phyloP scores from a whole-genome alignment of 345 rosid species.

The Eucalyptus rudis region DNA sequence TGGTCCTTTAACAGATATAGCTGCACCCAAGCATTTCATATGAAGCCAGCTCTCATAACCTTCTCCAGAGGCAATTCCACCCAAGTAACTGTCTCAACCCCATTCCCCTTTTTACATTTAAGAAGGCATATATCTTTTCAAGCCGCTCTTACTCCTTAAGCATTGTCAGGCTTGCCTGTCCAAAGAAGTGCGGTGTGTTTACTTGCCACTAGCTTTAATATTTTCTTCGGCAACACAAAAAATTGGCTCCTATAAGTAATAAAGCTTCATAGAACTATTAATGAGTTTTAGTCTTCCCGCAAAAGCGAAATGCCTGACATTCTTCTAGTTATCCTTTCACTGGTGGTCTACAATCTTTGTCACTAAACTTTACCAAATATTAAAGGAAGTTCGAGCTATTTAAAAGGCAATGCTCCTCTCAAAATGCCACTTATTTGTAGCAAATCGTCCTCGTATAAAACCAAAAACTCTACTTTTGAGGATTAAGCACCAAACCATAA shows the following conservation, averaged over 20 bases:
- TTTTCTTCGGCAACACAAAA: neutral
- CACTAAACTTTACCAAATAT: neutral
- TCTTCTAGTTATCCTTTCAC: neutral
- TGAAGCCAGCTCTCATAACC: neutral
- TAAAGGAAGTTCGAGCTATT: neutral
- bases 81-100: neutral
- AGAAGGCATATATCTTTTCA: neutral
- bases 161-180: neutral
- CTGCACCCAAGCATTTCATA: neutral
- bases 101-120: neutral
- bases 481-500: fast-evolving
- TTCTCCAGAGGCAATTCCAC: neutral
- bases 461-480: no score
- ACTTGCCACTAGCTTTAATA: neutral
- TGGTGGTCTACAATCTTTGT: neutral
- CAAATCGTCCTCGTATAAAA: neutral
- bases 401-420: neutral
- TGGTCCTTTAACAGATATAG: neutral
- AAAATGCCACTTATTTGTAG: neutral
- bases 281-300: neutral
- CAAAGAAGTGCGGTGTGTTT: neutral
- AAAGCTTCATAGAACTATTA: neutral
- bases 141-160: neutral
- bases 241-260: neutral
- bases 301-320: neutral